Conservation (phyloP, 2,329 filamentous ascomycete genomes). For the Xylariaceae sp. region DNA sequence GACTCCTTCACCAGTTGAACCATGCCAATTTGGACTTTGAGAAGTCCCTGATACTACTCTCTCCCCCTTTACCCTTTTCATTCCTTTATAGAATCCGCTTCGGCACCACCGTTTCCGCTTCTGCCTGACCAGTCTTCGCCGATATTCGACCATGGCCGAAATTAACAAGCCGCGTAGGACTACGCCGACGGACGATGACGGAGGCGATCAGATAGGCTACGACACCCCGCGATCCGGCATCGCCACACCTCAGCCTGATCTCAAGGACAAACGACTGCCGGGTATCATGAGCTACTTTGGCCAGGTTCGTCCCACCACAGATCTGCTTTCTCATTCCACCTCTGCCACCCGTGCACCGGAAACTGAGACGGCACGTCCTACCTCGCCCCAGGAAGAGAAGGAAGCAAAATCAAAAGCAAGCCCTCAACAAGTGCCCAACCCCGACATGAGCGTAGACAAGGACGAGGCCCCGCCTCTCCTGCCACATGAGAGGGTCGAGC, state of each 20-base stretch:
- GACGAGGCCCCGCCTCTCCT: conserved; percentile 27
- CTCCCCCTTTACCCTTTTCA: conserved; percentile 1
- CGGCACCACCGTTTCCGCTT: conserved; percentile 6
- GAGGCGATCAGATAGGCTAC: conserved; percentile 69
- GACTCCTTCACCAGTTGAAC: conserved; percentile 3
- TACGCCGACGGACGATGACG: conserved; percentile 58
- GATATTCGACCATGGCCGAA: conserved; percentile 27
- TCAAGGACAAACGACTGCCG: conserved; percentile 88
- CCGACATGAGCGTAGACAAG: conserved; percentile 15
- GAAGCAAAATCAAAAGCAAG: conserved; percentile 16
- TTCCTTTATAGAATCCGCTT: too few species aligned
- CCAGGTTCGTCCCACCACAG: conserved; percentile 91
- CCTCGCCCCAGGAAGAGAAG: conserved; percentile 27
- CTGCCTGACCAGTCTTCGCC: conserved; percentile 9
- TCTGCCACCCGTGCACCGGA: conserved; percentile 32
- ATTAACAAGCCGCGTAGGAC: conserved; percentile 50
- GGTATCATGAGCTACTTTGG: conserved; percentile 97
- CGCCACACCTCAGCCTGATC: conserved; percentile 88
- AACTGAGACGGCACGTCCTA: conserved; percentile 26
- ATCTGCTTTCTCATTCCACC: conserved; percentile 34
- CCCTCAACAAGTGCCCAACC: neutral
- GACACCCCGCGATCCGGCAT: conserved; percentile 85
- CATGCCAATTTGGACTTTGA: conserved; percentile 5
- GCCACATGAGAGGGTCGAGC: conserved; percentile 31
- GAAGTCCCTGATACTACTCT: neutral